Evolutionary conservation across 495 filamentous ascomycete genomes (phyloP).

Genomic region (Penicillium diatomitis): DNA sequence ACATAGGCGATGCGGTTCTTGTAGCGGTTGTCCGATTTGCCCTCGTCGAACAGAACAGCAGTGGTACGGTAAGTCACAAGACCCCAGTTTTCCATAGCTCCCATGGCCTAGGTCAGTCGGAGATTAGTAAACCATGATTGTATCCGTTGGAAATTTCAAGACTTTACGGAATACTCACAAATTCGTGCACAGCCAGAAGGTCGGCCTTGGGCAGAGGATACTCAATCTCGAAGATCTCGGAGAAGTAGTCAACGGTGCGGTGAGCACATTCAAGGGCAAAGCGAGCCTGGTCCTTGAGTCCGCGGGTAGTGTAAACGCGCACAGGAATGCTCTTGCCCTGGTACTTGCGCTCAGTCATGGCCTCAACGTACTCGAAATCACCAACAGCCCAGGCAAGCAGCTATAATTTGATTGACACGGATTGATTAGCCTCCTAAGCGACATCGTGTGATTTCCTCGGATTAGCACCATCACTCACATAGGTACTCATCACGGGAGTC

Average conservation of each 20-base stretch:
- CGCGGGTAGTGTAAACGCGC: constrained; percentile 87
- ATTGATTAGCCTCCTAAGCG: no score
- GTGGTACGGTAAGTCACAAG: constrained; percentile 93
- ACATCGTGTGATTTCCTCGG: not conserved
- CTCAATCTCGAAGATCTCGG: constrained; percentile 84
- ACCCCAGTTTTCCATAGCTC: constrained; percentile 85
- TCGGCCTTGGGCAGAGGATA: constrained; percentile 95
- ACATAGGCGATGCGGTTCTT: constrained; percentile 91
- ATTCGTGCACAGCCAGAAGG: constrained; percentile 92
- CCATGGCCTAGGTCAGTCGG: constrained; percentile 44
- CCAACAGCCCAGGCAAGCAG: constrained; percentile 93
- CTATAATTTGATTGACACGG: constrained; percentile 14
- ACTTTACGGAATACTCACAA: constrained; percentile 45
- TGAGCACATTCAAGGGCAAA: constrained; percentile 82
- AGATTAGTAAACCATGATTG: no score
- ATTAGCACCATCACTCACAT: constrained; percentile 34
- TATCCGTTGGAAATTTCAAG: no score
- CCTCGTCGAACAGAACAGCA: constrained; percentile 85
- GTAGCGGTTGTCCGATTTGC: constrained; percentile 76
- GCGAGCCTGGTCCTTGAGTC: constrained; percentile 76
- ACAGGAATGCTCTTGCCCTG: constrained; percentile 85
- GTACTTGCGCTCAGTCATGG: constrained; percentile 78
- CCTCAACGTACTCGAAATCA: constrained; percentile 94
- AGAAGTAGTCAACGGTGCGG: constrained; percentile 89
- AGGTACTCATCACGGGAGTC: constrained; percentile 94